Conservation (phyloP, 345 rosid species). For the Gossypium rotundifolium region DNA sequence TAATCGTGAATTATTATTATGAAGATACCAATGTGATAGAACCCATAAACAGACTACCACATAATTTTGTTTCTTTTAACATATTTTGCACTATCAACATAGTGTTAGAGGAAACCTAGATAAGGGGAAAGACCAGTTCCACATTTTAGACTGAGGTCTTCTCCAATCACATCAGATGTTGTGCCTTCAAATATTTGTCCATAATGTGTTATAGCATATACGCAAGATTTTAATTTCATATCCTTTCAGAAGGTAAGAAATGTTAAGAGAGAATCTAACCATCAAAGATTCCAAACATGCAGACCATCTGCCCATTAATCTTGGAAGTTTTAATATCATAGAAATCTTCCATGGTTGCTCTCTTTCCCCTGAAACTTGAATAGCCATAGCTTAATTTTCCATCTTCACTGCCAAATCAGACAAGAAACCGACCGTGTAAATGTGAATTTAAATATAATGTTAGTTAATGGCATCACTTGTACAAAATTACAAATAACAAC, state of each 20-base stretch:
- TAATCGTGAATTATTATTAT: too few relatives aligned
- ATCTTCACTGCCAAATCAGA: conserved; percentile 57
- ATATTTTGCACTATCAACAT: too few relatives aligned
- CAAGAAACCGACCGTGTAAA: conserved; percentile 7
- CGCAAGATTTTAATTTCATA: conserved; percentile 2
- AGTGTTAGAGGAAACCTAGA: too few relatives aligned
- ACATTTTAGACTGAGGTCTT: too few relatives aligned
- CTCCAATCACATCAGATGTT: background rate
- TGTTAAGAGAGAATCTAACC: conserved; percentile 48
- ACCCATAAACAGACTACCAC: too few relatives aligned
- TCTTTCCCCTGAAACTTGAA: conserved; percentile 93
- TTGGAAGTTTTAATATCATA: conserved; percentile 66
- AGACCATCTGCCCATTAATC: conserved; percentile 65
- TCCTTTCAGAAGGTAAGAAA: conserved; percentile 10
- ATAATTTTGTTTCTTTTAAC: too few relatives aligned
- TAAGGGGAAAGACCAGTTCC: too few relatives aligned
- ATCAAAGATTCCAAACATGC: conserved; percentile 97
- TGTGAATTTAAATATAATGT: background rate
- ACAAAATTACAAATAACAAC: background rate
- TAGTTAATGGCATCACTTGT: background rate
- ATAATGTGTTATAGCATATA: background rate
- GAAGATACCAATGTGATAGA: too few relatives aligned
- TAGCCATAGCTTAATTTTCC: conserved; percentile 91
- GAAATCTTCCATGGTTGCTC: conserved; percentile 94
- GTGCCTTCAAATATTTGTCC: background rate